Evolutionary conservation across 202 grass and related monocot species (phyloP), one percentile per base, ranked within the genome.

Genomic region (Panicum hallii): DNA sequence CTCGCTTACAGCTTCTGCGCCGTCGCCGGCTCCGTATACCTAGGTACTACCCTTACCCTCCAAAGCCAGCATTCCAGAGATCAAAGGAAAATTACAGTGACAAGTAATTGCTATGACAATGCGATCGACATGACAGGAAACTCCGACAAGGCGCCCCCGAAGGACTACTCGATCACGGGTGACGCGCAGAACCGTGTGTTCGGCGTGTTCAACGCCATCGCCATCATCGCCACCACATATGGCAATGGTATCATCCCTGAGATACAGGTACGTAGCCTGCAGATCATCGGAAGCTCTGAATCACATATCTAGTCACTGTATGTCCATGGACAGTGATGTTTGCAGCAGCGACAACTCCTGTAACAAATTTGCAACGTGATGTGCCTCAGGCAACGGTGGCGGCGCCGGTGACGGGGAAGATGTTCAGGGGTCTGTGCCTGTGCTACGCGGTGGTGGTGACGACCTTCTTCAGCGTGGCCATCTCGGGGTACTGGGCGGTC

Each of bases 401-500:
- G 8, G 79, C 88, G 47, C 93, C 97, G 3, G 90, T 99, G 54
- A 99, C 81, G 17, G 91, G 97, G 9, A 94, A 99, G 90, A 96
- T 99, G 97, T 99, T 99, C 86, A 94, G 91, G 80, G 97, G 93
- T 0, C 72, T 99, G 50, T 88, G 82, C 61, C 88, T 96, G 45
- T 94, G 97, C 87, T 99, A 99, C 56, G 36, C 82, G 0, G 87
- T 94, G 58, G 96, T 96, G 44, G 55, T 94, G 9, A 85, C 79
- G 8, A 94, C 97, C 2, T 99, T 99, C 93, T 92, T 99, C 83
- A 96, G 90, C 63, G 93, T 99, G 70, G 88, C 91, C n/a, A 89
- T 95, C 55, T 92, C 97, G 0, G 97, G 97, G 52, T 99, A 99
- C 84, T 99, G 97, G 93, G 97, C 93, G 22, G 95, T 99, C 2